Evolutionary conservation across 2,329 filamentous ascomycete genomes (phyloP).

Genomic region (Aspergillus intermedius): DNA sequence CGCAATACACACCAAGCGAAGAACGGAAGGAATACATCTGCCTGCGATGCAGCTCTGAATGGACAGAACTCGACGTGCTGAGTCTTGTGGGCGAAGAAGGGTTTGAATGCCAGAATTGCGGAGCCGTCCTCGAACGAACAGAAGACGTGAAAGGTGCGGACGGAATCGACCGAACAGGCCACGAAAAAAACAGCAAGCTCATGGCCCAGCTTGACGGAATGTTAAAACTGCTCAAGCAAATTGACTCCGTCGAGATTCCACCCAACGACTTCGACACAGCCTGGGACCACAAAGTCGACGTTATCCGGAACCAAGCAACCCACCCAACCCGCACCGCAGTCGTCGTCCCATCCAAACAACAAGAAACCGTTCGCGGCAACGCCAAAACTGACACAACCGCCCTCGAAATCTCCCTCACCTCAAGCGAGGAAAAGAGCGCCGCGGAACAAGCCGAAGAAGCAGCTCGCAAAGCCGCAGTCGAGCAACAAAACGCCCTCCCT

Average conservation of each 20-base stretch:
- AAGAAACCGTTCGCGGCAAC: constrained; percentile 35
- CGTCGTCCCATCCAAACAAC: constrained; percentile 34
- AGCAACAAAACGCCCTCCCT: constrained; percentile 47
- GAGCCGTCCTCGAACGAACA: constrained; percentile 39
- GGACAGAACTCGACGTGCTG: constrained; percentile 82
- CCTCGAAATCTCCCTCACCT: constrained; percentile 46
- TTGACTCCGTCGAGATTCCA: constrained; percentile 43
- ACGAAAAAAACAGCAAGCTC: constrained; percentile 45
- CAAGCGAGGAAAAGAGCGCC: constrained; percentile 43
- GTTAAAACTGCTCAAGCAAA: constrained; percentile 42
- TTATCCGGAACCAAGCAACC: constrained; percentile 38
- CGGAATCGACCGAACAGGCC: constrained; percentile 40
- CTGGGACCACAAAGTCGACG: constrained; percentile 43
- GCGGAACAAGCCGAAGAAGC: constrained; percentile 44
- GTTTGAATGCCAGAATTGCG: constrained; percentile 79
- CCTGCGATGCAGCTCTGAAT: constrained; percentile 72
- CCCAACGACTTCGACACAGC: constrained; percentile 45
- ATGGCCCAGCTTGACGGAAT: constrained; percentile 44
- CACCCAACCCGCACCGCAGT: constrained; percentile 36
- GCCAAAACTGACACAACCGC: constrained; percentile 39
- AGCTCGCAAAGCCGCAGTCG: constrained; percentile 42
- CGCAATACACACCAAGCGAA: constrained; percentile 67
- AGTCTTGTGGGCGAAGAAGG: constrained; percentile 62
- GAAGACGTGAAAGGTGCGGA: constrained; percentile 40
- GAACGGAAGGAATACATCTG: constrained; percentile 94